phyloP scores from a whole-genome alignment of 106 monocot species.

The Acorus calamus region DNA sequence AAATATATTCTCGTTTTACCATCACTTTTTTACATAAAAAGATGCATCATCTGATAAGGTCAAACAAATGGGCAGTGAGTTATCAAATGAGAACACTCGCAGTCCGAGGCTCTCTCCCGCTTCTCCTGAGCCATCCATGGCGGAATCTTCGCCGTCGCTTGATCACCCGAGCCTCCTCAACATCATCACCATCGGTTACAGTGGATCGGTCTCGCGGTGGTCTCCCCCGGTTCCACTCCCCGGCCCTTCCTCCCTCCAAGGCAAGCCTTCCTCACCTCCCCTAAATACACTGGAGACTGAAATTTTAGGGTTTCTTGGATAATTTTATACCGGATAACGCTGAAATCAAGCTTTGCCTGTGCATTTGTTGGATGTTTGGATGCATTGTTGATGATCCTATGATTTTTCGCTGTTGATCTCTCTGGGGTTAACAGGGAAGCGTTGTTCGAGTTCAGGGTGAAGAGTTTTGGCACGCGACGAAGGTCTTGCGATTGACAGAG shows the following conservation, averaged over 20 bases:
- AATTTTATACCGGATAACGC: too few species aligned
- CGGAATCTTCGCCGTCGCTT: background rate
- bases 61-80: too few species aligned
- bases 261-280: background rate
- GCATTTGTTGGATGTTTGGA: background rate
- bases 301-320: too few species aligned
- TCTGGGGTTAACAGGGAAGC: constrained; percentile 32
- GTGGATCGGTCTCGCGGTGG: constrained; percentile 41
- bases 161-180: constrained; percentile 1
- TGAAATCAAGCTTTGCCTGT: background rate
- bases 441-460: constrained; percentile 74
- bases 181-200: constrained; percentile 10
- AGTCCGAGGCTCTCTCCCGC: background rate
- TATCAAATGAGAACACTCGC: constrained; percentile 3
- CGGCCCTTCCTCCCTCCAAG: constrained; percentile 49
- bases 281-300: too few species aligned
- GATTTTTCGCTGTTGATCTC: background rate
- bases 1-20: too few species aligned
- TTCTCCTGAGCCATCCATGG: constrained; percentile 1
- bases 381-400: background rate
- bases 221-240: constrained; percentile 66
- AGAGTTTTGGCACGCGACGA: constrained; percentile 96
- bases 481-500: constrained; percentile 58
- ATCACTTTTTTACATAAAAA: too few species aligned
- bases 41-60: too few species aligned